Base-by-base conservation (phyloP, 192 early-diverging fungal genomes). In the Geosiphon pyriformis region DNA sequence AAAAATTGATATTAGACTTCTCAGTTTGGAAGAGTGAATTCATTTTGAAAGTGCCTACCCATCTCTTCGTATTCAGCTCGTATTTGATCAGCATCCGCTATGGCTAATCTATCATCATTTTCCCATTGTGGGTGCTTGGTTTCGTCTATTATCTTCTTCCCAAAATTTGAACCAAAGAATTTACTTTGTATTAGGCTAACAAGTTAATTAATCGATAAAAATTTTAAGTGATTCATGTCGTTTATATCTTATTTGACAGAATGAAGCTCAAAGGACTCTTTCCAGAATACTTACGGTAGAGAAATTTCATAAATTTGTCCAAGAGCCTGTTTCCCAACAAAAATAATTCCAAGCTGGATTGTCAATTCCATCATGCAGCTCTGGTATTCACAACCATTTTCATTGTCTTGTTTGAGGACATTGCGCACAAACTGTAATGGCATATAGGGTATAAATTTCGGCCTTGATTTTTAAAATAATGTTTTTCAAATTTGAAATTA, bases 341-440 rank as follows among this genome's bases (percentile, higher is more conserved):
- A 85, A 18, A 82, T 77, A 68, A 86, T 76, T 2, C 78, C 79
- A 56, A 88, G 57, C 47, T 82, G 81, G 30, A 86, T 72, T 17
- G 78, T 83, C 46, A 88, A 64, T 27, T 85, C 82, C 1, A 57
- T 52, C 68, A 85, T 74, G 61, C 83, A 88, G 8, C 70, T 52
- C 3, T 69, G 61, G 17, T 51, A 25, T 23, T 32, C 50, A 60
- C 77, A 75, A 17, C 47, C n/a, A 15, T 35, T 32, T 26, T 25
- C 29, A 18, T 34, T 42, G 0, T 55, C 15, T 2, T 4, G 55
- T 11, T 42, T 37, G 26, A 67, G 22, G 25, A 57, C 25, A 1
- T 17, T 37, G 1, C 27, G 17, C 20, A 52, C 29, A 34, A 1
- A 55, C 12, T 67, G 29, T 49, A 4, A 17, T 52, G 18, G 33